Evolutionary conservation across 805 yeast species (phyloP).

Genomic region (Candida chilensis): DNA sequence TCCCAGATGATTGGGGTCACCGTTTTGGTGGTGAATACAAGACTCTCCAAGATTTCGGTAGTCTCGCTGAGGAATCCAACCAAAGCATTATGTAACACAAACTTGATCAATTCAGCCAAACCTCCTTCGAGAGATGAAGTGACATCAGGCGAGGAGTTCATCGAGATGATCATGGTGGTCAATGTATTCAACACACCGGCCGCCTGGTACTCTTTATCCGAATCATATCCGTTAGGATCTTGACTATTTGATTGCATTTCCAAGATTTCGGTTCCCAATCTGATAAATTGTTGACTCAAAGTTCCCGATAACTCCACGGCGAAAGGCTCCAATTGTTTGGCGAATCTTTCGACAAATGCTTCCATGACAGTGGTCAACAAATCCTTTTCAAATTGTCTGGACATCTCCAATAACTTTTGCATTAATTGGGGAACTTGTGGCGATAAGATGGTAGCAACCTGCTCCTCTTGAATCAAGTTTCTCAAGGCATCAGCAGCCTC

Average conservation of each 20-base stretch:
- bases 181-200: slow-evolving; percentile 30
- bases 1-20: slow-evolving; percentile 48
- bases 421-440: slow-evolving; percentile 34
- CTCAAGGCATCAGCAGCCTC: slow-evolving; percentile 46
- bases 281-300: slow-evolving; percentile 14
- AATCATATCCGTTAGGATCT: slow-evolving; percentile 19
- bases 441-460: slow-evolving; percentile 27
- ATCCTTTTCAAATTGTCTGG: slow-evolving; percentile 32
- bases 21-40: slow-evolving; percentile 40
- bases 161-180: slow-evolving; percentile 30
- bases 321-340: slow-evolving; percentile 25
- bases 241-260: slow-evolving; percentile 33
- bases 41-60: slow-evolving; percentile 40
- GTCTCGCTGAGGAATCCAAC: slow-evolving; percentile 25
- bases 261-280: slow-evolving; percentile 20
- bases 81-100: slow-evolving; percentile 29
- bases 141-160: slow-evolving; percentile 29
- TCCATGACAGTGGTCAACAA: slow-evolving; percentile 35
- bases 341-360: slow-evolving; percentile 31
- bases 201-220: slow-evolving; percentile 24
- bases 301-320: slow-evolving; percentile 22
- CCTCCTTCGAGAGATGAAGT: slow-evolving; percentile 22
- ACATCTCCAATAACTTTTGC: slow-evolving; percentile 32
- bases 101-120: slow-evolving; percentile 24
- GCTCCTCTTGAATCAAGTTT: slow-evolving; percentile 19